Evolutionary conservation across 345 rosid genomes (phyloP).

Genomic region (Euphorbia lathyris): DNA sequence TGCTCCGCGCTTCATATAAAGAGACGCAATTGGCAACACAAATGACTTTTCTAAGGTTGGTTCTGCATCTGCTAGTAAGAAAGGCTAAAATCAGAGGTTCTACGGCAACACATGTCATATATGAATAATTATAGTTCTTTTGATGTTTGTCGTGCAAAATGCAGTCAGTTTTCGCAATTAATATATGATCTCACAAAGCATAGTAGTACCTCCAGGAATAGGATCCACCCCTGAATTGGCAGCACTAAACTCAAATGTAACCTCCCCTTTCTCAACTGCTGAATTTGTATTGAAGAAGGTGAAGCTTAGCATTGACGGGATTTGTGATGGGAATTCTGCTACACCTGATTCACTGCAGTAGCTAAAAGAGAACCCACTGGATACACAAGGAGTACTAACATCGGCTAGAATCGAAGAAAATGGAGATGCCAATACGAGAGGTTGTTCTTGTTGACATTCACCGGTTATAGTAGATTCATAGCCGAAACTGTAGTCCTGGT

Average conservation of each 20-base stretch:
- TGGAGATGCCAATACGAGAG: slow-evolving; percentile 43
- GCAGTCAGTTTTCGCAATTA: neutral
- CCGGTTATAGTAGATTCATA: slow-evolving; percentile 20
- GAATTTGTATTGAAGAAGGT: slow-evolving; percentile 51
- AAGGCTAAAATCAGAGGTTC: slow-evolving; percentile 8
- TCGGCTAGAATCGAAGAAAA: slow-evolving; percentile 51
- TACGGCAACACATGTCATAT: neutral
- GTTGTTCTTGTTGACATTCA: slow-evolving; percentile 26
- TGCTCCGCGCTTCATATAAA: slow-evolving; percentile 21
- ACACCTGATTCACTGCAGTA: slow-evolving; percentile 37
- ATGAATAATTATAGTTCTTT: neutral
- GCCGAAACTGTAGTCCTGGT: slow-evolving; percentile 60
- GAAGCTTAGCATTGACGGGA: slow-evolving; percentile 70
- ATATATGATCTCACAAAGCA: neutral
- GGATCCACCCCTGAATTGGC: slow-evolving; percentile 21
- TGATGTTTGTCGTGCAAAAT: neutral
- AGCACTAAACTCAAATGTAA: slow-evolving; percentile 9
- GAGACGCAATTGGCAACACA: slow-evolving; percentile 31
- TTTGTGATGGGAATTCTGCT: slow-evolving; percentile 34
- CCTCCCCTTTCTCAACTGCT: slow-evolving; percentile 21
- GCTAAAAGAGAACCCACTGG: slow-evolving; percentile 57
- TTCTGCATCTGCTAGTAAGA: slow-evolving; percentile 28
- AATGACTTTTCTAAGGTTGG: slow-evolving; percentile 35
- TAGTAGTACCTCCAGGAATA: slow-evolving; percentile 39
- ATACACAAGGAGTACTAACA: slow-evolving; percentile 21